phyloP scores from a whole-genome alignment of 2,329 filamentous ascomycete genomes.

The Alternaria conjuncta region DNA sequence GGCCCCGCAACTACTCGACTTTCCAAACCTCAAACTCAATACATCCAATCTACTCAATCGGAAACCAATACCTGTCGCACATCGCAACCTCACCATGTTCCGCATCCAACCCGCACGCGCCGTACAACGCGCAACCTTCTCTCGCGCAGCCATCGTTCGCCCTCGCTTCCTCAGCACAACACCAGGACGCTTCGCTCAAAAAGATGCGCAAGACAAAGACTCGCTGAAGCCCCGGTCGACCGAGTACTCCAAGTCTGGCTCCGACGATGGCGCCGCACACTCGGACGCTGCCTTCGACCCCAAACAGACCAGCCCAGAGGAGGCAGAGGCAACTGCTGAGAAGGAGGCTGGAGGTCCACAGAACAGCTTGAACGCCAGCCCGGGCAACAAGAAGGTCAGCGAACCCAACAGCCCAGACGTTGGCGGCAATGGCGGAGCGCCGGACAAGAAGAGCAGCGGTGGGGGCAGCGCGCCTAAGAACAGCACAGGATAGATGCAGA shows the following conservation, averaged over 20 bases:
- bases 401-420: conserved; percentile 51
- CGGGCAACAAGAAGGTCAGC: conserved; percentile 66
- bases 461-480: conserved; percentile 48
- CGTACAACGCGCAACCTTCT: conserved; percentile 22
- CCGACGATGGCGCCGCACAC: conserved; percentile 64
- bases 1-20: background rate
- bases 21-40: background rate
- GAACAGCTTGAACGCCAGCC: conserved; percentile 62
- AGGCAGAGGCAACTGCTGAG: conserved; percentile 55
- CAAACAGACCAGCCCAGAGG: conserved; percentile 70
- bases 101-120: conserved; percentile 30
- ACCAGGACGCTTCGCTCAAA: conserved; percentile 38
- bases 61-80: background rate
- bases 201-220: conserved; percentile 59
- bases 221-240: conserved; percentile 68
- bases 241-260: conserved; percentile 73
- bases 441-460: conserved; percentile 41
- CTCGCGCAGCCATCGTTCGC: conserved; percentile 11
- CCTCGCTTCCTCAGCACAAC: conserved; percentile 36
- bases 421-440: conserved; percentile 49
- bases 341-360: conserved; percentile 40
- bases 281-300: conserved; percentile 72
- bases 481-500: conserved; percentile 17
- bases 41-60: background rate
- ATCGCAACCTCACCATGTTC: conserved; percentile 26